phyloP scores from a whole-genome alignment of 257 asterid genomes.

The Plantago elongata region DNA sequence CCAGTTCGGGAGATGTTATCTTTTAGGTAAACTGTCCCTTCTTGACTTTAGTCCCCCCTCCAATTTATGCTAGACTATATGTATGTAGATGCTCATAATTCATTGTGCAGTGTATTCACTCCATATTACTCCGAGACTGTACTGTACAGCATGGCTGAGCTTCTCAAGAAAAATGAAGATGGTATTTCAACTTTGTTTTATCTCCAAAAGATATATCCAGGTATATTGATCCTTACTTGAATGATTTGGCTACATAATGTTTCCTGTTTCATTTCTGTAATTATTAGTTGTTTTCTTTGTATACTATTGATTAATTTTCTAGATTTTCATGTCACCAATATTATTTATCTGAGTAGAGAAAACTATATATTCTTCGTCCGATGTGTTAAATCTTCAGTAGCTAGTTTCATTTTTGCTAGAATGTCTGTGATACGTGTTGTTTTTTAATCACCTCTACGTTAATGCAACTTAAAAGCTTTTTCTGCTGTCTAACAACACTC shows the following conservation, averaged over 20 bases:
- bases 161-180: constrained; percentile 89
- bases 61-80: not conserved
- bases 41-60: not conserved
- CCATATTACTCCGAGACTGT: constrained; percentile 95
- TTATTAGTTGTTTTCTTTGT: not conserved
- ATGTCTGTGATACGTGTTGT: constrained; percentile 1
- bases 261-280: not conserved
- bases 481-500: no score
- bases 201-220: constrained; percentile 97
- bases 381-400: not conserved
- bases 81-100: constrained; percentile 10
- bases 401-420: not conserved
- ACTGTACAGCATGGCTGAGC: constrained; percentile 96
- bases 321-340: not conserved
- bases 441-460: no score
- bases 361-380: no score
- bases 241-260: constrained; percentile 15
- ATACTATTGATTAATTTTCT: not conserved
- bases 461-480: no score
- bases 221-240: constrained; percentile 29
- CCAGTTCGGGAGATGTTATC: constrained; percentile 93
- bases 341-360: not conserved
- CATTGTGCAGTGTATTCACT: constrained; percentile 81
- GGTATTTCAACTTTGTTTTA: constrained; percentile 94
- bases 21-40: constrained; percentile 50